These are phyloP conservation scores for Pleurotus djamor DNA, from an alignment of 768 basidiomycete genomes.

Conservation along the genomic window DNA sequence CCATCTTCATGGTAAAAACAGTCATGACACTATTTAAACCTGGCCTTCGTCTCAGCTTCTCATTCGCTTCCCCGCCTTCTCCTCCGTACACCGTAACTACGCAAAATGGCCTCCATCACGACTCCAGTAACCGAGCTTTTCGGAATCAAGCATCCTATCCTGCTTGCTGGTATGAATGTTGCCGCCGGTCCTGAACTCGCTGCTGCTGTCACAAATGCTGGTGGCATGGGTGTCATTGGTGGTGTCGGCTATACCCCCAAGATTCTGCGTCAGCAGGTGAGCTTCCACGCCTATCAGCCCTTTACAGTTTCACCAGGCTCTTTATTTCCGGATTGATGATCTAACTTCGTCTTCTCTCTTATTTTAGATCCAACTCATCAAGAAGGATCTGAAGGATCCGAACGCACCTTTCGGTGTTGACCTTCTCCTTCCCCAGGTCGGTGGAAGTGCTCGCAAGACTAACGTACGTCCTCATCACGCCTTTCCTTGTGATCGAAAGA, in stretches of 20 bases:
- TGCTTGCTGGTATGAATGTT: conserved; percentile 70
- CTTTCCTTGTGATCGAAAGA: not conserved
- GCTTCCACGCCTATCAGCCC: conserved; percentile 10
- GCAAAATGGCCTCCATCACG: conserved; percentile 57
- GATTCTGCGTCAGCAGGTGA: conserved; percentile 73
- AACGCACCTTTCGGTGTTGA: conserved; percentile 90
- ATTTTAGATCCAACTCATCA: conserved; percentile 66
- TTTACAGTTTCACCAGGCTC: not conserved
- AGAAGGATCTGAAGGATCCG: conserved; percentile 69
- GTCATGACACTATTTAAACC: conserved; percentile 5
- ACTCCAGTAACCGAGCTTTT: conserved; percentile 91
- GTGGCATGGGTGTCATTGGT: conserved; percentile 91
- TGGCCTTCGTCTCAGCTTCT: not conserved
- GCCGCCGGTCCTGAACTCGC: conserved; percentile 75
- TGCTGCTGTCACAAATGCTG: conserved; percentile 89
- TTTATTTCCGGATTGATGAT: conserved; percentile 9
- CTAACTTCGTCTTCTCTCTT: conserved; percentile 11
- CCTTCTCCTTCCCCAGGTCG: conserved; percentile 83
- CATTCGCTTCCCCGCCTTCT: not conserved
- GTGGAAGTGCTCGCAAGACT: conserved; percentile 86
- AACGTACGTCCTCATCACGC: conserved; percentile 47
- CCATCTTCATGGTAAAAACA: not conserved
- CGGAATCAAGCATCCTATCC: conserved; percentile 83
- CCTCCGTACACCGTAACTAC: not conserved
- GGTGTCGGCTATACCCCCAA: conserved; percentile 87